Base-by-base conservation (phyloP, 2,329 filamentous ascomycete species). In the Penicillium sp. region DNA sequence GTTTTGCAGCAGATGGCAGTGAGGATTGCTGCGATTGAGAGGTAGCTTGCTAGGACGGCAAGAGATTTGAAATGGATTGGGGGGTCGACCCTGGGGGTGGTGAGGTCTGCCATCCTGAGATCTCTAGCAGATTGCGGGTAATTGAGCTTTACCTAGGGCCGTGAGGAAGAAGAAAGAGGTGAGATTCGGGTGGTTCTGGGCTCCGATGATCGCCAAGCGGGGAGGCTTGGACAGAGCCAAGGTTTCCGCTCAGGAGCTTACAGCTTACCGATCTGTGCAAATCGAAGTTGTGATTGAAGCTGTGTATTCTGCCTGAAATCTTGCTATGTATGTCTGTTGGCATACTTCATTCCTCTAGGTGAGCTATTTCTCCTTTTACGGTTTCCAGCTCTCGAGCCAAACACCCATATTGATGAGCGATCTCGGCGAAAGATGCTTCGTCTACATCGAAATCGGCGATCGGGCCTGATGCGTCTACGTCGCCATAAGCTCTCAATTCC, bases 341-440 rank as follows among this genome's bases (percentile, higher is more conserved):
- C 22, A 7, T 19, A 28, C 8, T 16, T 52, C 48, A 60, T 37
- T 53, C 50, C 10, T 50, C 56, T 14, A 59, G 38, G 16, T 53
- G 49, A 8, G 56, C 58, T 41, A 60, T 60, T 34, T 72, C 69
- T 54, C 56, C 62, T 49, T 59, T 63, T 7, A 72, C 64, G 4
- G 52, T 52, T 39, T 73, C 71, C 6, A 72, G 63, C 46, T 75
- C 70, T 45, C 58, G 61, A 1, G 66, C 62, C 39, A 75, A 56
- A 14, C 58, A 50, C 4, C 65, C 67, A 61, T 73, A 75, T 34
- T 65, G 64, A 37, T 60, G 65, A 25, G 70, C 67, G 47, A 74
- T 67, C 46, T 68, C 67, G 27, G 51, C 54, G 56, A 74, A 66
- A 1, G 65, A 58, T 6, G 59, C 62, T 43, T 53, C 54, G 38